Percentiles rank a stretch among this genome's conserved stretches.
Evolutionary conservation across 2,329 filamentous ascomycete species (phyloP).

Genomic region (Penicillium polonicum): DNA sequence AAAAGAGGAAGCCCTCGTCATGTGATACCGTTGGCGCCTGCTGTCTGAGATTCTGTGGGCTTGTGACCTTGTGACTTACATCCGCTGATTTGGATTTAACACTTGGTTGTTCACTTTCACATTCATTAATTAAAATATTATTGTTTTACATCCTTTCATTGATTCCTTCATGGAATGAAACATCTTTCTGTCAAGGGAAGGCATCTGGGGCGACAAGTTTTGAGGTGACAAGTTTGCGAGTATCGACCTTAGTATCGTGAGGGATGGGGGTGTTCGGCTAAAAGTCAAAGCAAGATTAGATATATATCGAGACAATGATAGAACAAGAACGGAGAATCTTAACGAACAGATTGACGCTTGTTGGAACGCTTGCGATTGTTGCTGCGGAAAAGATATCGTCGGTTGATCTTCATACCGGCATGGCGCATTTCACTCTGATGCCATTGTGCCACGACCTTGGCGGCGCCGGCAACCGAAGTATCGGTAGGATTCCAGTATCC

Average conservation of each 20-base stretch:
- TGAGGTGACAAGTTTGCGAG: background rate
- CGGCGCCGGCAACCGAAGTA: background rate
- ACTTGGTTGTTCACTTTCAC: no score
- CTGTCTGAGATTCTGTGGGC: background rate
- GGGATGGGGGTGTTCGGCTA: background rate
- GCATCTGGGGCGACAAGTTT: background rate
- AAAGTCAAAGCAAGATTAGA: background rate
- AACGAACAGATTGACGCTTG: background rate
- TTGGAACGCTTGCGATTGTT: background rate
- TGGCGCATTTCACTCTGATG: background rate
- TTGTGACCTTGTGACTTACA: background rate
- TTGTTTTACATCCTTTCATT: background rate
- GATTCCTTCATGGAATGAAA: background rate
- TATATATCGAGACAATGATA: background rate
- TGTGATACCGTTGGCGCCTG: constrained; percentile 2
- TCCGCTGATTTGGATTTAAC: background rate
- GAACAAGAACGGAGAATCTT: background rate
- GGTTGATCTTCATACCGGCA: background rate
- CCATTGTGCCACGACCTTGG: background rate
- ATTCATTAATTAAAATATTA: background rate
- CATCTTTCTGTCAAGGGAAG: background rate
- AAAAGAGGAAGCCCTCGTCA: background rate
- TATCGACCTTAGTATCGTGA: background rate
- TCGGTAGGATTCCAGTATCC: background rate
- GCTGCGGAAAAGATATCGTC: background rate